Base-by-base conservation (phyloP, 352 stramenopile species). In the Pythium insidiosum region DNA sequence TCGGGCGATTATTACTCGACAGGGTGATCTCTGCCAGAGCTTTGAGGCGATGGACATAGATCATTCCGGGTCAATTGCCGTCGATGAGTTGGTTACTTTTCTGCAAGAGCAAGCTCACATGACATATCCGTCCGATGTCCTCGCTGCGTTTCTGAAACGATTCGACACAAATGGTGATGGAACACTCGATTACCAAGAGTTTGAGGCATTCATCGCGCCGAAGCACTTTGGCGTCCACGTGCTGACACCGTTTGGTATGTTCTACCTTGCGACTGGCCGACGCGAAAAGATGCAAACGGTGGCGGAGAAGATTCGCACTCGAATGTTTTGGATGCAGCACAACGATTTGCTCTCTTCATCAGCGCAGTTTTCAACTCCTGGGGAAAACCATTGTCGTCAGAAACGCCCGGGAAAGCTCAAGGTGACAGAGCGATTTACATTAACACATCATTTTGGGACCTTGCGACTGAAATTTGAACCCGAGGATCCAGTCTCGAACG, bases 261-360 rank as follows among this genome's bases (percentile, higher is more conserved):
- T 74, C 30, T 67, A 76, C 41, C 43, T 66, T 20, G 31, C 53
- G 0, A 36, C 58, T 7, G 51, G 68, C 15, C 56, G 57, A 0
- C 43, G 55, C 1, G 53, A 63, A 16, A 36, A 19, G 3, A 70
- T 76, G 54, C 13, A 25, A 4, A 38, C 59, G 7, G 53, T 72
- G 5, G 56, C 70, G 2, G 48, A 51, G 9, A 73, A 64, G 25
- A 66, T 79, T 52, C 47, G 58, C 38, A 73, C 63, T 11, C 53
- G 67, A 12, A 56, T 79, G 38, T 80, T 80, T 38, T 80, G 68
- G 68, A 61, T 76, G 44, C 61, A 80, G 48, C 68, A 80, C 56
- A 80, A 71, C 35, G 53, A 79, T 52, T 39, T 74, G 4, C 65
- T 71, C 12, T 40, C 62, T 0, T 41, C 13, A 3, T 34, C 30